Base-by-base conservation (phyloP, 2,329 filamentous ascomycete species). In the Fusarium pseudograminearum region DNA sequence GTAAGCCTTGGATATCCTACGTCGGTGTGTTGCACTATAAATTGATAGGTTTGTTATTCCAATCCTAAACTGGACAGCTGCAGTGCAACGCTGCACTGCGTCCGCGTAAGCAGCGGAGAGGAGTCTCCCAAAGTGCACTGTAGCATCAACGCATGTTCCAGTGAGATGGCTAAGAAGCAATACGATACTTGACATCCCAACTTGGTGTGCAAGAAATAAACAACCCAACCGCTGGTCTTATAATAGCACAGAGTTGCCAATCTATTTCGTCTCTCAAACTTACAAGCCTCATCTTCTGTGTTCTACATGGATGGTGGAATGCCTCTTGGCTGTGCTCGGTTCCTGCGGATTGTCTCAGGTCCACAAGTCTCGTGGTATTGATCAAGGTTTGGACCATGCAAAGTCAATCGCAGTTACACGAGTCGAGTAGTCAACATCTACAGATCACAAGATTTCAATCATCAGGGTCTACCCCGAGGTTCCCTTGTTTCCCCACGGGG, bases 91-190 rank as follows among this genome's bases (percentile, higher is more conserved):
- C 61, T 36, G 40, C 56, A 44, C 24, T 5, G 22, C n/a, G 45
- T 51, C 61, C 61, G 59, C 61, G 61, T 65, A 59, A 65, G 59
- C 61, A 58, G 22, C 52, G 45, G 45, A 65, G 24, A 51, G 51
- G 52, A 20, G 44, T 20, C 10, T 28, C 33, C 47, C 33, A 40
- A 45, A 26, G 7, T 18, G 31, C 11, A 45, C 14, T 24, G 33
- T 38, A 24, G 18, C n/a, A 22, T 30, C 36, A n/a, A 18, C 11
- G 18, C 11, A 26, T 22, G n/a, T 26, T n/a, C 31, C 31, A 20
- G 31, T 22, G 24, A 31, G 18, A 34, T 20, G 40, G 30, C 22
- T 7, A 9, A 9, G 22, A 26, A 5, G 24, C 7, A 5, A 44
- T 12, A 18, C 5, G 26, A 22, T 26, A 44, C 22, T 44, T 26